phyloP scores from a whole-genome alignment of 805 yeast species.

The Schwanniomyces yamadae region DNA sequence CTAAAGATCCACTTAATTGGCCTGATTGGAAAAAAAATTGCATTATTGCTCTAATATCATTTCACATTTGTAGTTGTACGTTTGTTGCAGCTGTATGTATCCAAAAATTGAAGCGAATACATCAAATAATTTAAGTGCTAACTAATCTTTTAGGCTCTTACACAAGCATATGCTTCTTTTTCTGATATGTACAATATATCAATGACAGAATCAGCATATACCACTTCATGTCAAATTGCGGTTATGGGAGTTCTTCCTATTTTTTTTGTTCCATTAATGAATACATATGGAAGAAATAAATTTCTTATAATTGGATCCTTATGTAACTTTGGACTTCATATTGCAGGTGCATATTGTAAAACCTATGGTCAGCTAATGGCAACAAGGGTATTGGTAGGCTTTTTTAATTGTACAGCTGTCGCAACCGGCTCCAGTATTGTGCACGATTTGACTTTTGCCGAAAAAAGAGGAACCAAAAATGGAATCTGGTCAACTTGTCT shows the following conservation, averaged over 20 bases:
- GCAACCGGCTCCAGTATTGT: conserved; percentile 16
- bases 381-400: conserved; percentile 10
- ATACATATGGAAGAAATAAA: conserved; percentile 13
- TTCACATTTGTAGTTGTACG: conserved; percentile 13
- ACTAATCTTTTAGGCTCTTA: conserved; percentile 1
- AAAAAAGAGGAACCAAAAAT: conserved; percentile 14
- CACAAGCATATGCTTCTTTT: conserved; percentile 2
- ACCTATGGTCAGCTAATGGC: conserved; percentile 14
- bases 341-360: conserved; percentile 12
- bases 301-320: conserved; percentile 10
- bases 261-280: conserved; percentile 14
- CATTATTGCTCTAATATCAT: conserved; percentile 13
- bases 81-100: conserved; percentile 16
- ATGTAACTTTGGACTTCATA: conserved; percentile 10
- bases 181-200: conserved; percentile 1
- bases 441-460: conserved; percentile 12
- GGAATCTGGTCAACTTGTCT: conserved; percentile 17
- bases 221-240: conserved; percentile 11
- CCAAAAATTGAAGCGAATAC: not conserved
- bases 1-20: conserved; percentile 17
- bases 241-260: conserved; percentile 11
- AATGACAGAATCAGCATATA: conserved; percentile 8
- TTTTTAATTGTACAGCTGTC: conserved; percentile 12
- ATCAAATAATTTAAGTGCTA: not conserved
- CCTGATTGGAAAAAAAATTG: conserved; percentile 10